Conservation (phyloP, 2,329 filamentous ascomycete genomes). For the Aspergillus arachidicola region DNA sequence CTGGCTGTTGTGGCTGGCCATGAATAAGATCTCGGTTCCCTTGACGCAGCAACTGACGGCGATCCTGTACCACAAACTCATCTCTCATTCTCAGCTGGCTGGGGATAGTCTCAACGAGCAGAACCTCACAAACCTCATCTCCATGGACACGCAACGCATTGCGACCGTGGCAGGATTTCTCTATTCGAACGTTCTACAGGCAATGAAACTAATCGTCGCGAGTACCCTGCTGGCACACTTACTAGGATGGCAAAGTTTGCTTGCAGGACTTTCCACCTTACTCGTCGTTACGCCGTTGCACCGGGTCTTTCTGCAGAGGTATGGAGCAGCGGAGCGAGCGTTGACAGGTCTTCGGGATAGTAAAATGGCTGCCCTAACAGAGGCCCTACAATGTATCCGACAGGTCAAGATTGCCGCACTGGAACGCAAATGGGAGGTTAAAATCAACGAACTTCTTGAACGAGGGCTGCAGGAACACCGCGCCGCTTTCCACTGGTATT, state of each 20-base stretch:
- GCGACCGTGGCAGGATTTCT: constrained; percentile 69
- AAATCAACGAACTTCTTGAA: constrained; percentile 66
- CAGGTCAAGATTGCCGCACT: constrained; percentile 84
- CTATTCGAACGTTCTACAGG: constrained; percentile 64
- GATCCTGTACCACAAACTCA: background rate
- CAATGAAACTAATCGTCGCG: constrained; percentile 67
- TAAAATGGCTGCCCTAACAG: constrained; percentile 75
- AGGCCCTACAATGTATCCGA: constrained; percentile 75
- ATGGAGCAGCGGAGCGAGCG: constrained; percentile 65
- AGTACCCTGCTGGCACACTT: constrained; percentile 68
- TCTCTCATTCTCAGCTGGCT: background rate
- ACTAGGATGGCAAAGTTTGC: constrained; percentile 70
- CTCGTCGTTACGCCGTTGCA: constrained; percentile 63
- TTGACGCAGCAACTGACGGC: constrained; percentile 3
- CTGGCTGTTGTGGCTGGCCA: constrained; percentile 7
- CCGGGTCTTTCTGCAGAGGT: constrained; percentile 62
- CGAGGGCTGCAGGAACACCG: constrained; percentile 69
- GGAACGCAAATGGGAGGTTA: constrained; percentile 73
- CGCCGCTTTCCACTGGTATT: constrained; percentile 66
- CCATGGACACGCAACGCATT: constrained; percentile 72
- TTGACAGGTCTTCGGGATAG: constrained; percentile 76
- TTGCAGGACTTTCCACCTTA: constrained; percentile 67
- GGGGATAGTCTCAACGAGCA: background rate
- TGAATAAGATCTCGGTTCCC: constrained; percentile 6
- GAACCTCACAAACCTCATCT: constrained; percentile 66